Conservation (phyloP, 2,329 filamentous ascomycete genomes). For the Pyrenochaeta sp. region DNA sequence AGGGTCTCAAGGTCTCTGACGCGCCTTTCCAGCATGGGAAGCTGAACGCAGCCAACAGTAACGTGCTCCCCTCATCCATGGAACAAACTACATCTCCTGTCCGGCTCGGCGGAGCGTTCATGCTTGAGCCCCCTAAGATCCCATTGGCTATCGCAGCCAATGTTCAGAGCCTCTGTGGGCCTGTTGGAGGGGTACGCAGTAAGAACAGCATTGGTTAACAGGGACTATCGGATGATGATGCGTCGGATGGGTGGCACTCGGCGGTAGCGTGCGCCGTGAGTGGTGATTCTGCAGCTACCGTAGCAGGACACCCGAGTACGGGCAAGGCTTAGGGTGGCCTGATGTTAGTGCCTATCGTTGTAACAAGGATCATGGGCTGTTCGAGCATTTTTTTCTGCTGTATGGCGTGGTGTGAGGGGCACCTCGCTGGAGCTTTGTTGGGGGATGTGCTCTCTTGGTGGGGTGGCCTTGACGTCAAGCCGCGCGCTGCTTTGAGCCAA, state of each 20-base stretch:
- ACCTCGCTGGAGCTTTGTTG: slow-evolving; percentile 1
- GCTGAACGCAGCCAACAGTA: slow-evolving; percentile 17
- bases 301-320: slow-evolving; percentile 12
- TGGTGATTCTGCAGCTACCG: slow-evolving; percentile 7
- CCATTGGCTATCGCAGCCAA: slow-evolving; percentile 18
- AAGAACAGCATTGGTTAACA: slow-evolving; percentile 16
- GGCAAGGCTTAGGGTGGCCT: slow-evolving; percentile 20
- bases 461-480: slow-evolving; percentile 26
- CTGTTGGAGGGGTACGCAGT: slow-evolving; percentile 30
- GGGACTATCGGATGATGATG: slow-evolving; percentile 43
- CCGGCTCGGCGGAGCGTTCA: slow-evolving; percentile 31
- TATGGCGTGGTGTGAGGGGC: slow-evolving; percentile 41
- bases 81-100: slow-evolving; percentile 20
- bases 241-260: slow-evolving; percentile 37
- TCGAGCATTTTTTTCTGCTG: slow-evolving; percentile 8
- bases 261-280: slow-evolving; percentile 22
- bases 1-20: slow-evolving; percentile 16
- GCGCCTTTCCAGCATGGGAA: slow-evolving; percentile 13
- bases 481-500: slow-evolving; percentile 18
- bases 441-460: slow-evolving; percentile 14
- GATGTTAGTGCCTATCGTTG: slow-evolving; percentile 23
- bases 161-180: slow-evolving; percentile 20
- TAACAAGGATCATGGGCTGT: slow-evolving; percentile 14
- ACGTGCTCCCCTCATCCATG: slow-evolving; percentile 30
- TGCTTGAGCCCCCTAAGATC: background rate